These are phyloP conservation scores for Dentipellis sp. DNA, from an alignment of 768 basidiomycete genomes.

Conservation along the genomic window DNA sequence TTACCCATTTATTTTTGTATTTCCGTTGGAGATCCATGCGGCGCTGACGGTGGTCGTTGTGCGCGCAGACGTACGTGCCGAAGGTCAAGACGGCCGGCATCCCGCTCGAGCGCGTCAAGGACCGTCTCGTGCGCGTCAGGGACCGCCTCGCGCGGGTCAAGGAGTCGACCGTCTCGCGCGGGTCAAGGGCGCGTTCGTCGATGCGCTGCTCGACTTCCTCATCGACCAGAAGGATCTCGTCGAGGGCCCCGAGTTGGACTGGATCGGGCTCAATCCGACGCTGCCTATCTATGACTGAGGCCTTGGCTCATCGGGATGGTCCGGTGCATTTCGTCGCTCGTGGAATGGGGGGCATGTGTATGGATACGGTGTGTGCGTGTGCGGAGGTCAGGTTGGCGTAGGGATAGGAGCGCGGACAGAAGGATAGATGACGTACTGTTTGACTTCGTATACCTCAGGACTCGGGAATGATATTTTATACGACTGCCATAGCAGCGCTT, in stretches of 20 bases:
- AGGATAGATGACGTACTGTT: too few species aligned
- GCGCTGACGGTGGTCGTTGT: neutral
- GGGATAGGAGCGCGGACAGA: too few species aligned
- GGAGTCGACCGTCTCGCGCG: too few species aligned
- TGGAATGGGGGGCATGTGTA: neutral
- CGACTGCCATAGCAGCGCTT: too few species aligned
- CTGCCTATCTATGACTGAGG: constrained; percentile 69
- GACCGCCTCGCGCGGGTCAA: too few species aligned
- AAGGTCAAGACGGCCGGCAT: constrained; percentile 65
- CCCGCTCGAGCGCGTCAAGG: constrained; percentile 63
- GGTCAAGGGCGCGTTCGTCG: constrained; percentile 65
- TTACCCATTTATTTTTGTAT: neutral
- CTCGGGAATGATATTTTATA: too few species aligned
- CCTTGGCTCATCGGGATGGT: neutral
- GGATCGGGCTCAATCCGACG: constrained; percentile 67
- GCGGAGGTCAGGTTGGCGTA: too few species aligned
- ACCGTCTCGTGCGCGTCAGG: constrained; percentile 59
- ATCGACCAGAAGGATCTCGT: constrained; percentile 71
- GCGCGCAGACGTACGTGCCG: constrained; percentile 61
- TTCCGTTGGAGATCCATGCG: neutral
- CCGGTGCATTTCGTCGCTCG: too few species aligned
- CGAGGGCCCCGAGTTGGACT: constrained; percentile 52
- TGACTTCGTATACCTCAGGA: too few species aligned
- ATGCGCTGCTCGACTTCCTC: constrained; percentile 75
- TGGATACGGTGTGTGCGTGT: too few species aligned